Evolutionary conservation across 441 rosid species (phyloP), one percentile per base, ranked within the genome.

Genomic region (Breynia disticha): DNA sequence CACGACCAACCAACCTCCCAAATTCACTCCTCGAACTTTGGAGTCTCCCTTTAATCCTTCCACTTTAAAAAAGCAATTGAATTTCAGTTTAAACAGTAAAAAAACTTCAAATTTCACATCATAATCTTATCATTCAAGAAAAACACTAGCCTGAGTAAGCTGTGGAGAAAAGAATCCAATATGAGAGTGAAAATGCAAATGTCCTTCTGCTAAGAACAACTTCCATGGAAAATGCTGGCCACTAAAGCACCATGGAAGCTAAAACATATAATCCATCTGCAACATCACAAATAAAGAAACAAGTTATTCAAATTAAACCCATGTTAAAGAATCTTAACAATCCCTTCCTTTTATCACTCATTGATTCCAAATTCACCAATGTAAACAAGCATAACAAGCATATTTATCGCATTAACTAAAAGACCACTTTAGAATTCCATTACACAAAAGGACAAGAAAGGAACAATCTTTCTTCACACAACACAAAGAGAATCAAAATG

Each of bases 1-100:
- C 17, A 85, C 50, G 54, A 85, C 83, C 59, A 85, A 62, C 94
- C 94, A 85, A n/a, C 94, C 94, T 20, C 87, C 94, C 67, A 85
- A 74, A 57, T 85, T 85, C 56, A 85, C 94, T 58, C 76, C 94
- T 67, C 80, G 70, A 55, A 85, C 94, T 75, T 80, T 82, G 50
- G 85, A 65, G 69, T 69, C 72, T 21, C 67, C 78, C 51, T 37
- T 67, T 50, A 82, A 45, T 54, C 89, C 94, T 59, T 77, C 82
- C 70, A 85, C 89, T 85, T 50, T 4, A 43, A 61, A 38, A 49
- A 60, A 42, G 48, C 48, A 56, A 38, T 42, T 42, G 47, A 64
- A 21, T 39, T 9, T 39, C 22, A 48, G 53, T 7, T 17, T 37
- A 46, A 55, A 35, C 32, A n/a, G 44, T 46, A 9, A 24, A 35